Base-by-base conservation (phyloP, 805 yeast species). In the Cyberlindnera petersonii region DNA sequence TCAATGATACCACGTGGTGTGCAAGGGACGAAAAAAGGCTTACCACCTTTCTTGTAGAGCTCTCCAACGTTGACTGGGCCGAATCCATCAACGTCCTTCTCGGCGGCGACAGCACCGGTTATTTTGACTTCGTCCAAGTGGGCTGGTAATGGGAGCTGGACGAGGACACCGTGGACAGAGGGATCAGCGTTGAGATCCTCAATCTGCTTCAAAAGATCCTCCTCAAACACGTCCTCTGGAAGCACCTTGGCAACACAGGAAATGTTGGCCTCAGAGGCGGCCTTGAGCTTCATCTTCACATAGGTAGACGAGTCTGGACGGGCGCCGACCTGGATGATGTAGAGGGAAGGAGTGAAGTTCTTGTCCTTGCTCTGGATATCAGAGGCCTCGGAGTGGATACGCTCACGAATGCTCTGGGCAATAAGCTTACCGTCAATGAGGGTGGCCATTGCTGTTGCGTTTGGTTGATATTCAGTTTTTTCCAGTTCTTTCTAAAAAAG, bases 1-100 rank as follows among this genome's bases (percentile, higher is more conserved):
- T 75, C 74, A 63, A 85, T 73, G 50, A 82, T 77, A 20, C 93
- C 95, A 59, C 82, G 74, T 38, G 95, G 95, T 14, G 95, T 85
- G 60, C 94, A 85, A 24, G 95, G 93, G 53, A 81, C 66, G 60
- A 79, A 85, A 40, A 60, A 59, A 24, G 93, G 93, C 17, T 68
- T 54, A 28, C 91, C 93, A 45, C 78, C 81, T 57, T 73, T 79
- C 58, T 84, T 84, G 48, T 82, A 71, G 50, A 85, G 68, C 57
- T 83, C 89, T 40, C 93, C 93, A 26, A 81, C 79, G 58, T 85
- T 85, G 64, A 60, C 75, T 40, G 86, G 79, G 39, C 85, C 86
- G 55, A 85, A 83, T 1, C 95, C 95, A 59, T 85, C 95, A 27
- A 85, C 91, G 54, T 85, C 95, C 57, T 85, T 85, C 37, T 69